Percentiles rank a stretch among this genome's conserved stretches.
Evolutionary conservation across 148 eudicot genomes (phyloP).

Genomic region (Pharnaceum exiguum): DNA sequence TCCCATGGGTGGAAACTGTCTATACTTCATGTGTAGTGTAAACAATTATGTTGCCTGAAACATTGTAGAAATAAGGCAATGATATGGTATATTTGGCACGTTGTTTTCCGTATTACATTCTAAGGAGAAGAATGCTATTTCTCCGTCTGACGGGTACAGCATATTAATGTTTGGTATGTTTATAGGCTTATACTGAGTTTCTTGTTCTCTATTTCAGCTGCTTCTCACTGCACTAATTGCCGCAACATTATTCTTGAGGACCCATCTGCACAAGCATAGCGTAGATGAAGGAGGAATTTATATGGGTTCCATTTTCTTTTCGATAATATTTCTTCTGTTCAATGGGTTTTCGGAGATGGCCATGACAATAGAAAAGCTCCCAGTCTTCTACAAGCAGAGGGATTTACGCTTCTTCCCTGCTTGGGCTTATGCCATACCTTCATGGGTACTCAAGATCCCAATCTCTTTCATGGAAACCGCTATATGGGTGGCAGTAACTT

Average conservation of each 20-base stretch:
- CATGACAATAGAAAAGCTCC: constrained; percentile 69
- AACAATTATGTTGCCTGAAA: too few relatives aligned
- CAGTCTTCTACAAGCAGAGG: constrained; percentile 87
- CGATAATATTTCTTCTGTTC: constrained; percentile 70
- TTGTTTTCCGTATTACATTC: too few relatives aligned
- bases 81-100: too few relatives aligned
- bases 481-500: constrained; percentile 67
- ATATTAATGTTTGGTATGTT: too few relatives aligned
- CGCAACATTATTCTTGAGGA: constrained; percentile 54
- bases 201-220: too few relatives aligned
- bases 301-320: constrained; percentile 62
- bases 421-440: constrained; percentile 77
- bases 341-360: constrained; percentile 89
- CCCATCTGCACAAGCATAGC: constrained; percentile 57
- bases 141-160: too few relatives aligned
- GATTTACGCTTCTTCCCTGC: constrained; percentile 79
- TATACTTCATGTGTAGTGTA: too few relatives aligned
- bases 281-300: constrained; percentile 56
- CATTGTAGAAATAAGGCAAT: too few relatives aligned
- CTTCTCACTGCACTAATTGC: too few relatives aligned
- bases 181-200: too few relatives aligned
- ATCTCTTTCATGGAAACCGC: constrained; percentile 67
- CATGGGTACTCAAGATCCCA: constrained; percentile 70
- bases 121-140: too few relatives aligned
- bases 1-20: too few relatives aligned